Conservation (phyloP, 176 grass and related monocot genomes). For the Eleusine indica region DNA sequence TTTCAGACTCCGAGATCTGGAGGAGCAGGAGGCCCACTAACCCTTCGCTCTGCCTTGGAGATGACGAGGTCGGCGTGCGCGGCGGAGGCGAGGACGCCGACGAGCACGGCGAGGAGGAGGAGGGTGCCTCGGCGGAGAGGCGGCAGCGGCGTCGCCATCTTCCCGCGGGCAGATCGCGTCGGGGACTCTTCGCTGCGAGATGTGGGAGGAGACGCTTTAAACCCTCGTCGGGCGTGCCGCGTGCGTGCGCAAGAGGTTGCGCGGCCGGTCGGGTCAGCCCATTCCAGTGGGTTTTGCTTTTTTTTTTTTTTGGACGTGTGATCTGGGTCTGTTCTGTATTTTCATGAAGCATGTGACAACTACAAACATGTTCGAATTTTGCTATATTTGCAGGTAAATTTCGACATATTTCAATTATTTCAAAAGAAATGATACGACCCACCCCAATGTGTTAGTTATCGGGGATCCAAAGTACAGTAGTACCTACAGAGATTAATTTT, state of each 20-base stretch:
- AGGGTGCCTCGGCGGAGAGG: constrained; percentile 5
- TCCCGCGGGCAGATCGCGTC: constrained; percentile 50
- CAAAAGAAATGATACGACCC: background rate
- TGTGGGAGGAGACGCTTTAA: constrained; percentile 44
- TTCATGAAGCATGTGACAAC: background rate
- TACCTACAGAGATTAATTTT: too few relatives aligned
- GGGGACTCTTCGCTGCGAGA: constrained; percentile 24
- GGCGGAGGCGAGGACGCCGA: constrained; percentile 26
- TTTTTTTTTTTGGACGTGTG: background rate
- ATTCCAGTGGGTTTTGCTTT: background rate
- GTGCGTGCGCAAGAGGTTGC: background rate
- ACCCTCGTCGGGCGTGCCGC: constrained; percentile 30
- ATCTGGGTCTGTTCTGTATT: background rate
- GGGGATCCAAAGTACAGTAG: too few relatives aligned
- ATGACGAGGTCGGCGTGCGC: constrained; percentile 82
- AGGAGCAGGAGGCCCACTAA: constrained; percentile 37
- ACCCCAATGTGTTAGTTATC: background rate
- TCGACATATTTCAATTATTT: background rate
- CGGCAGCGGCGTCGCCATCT: constrained; percentile 48
- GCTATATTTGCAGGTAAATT: background rate
- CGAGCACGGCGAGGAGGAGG: constrained; percentile 35
- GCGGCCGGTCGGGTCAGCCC: background rate
- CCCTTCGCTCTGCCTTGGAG: constrained; percentile 77
- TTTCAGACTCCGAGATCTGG: constrained; percentile 29
- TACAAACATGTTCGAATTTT: background rate